Evolutionary conservation across 2,329 filamentous ascomycete species (phyloP), one percentile per base, ranked within the genome.

Genomic region (Monilinia fructigena): DNA sequence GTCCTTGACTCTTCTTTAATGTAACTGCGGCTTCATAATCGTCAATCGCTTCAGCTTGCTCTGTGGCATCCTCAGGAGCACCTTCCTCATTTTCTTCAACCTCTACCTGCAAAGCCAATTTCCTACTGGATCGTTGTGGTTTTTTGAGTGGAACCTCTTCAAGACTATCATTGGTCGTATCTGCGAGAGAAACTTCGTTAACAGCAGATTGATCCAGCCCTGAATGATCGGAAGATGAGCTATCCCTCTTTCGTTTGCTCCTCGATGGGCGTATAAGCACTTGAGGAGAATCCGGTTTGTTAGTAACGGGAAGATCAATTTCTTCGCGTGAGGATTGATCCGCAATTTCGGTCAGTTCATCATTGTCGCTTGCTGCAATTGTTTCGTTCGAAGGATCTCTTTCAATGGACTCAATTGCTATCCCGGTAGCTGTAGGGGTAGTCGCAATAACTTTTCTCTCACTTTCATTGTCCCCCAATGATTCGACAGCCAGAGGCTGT

Each of bases 1-100:
- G 76, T 3, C 77, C 77, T 66, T 77, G 77, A 66, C 81, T 81
- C 1, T 78, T 73, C 40, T 75, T 74, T 40, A 77, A 71, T 65
- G 76, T 69, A 64, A 72, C 65, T 70, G 76, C 72, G 63, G 77
- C 72, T 70, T 78, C 73, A 63, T 78, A 74, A 72, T 80, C 67
- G 67, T 70, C 56, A 73, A 76, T 74, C 52, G 70, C 70, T 67
- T 76, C 74, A 56, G 74, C 71, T 20, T 74, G 68, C 6, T 71
- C 70, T 28, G 69, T 47, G 16, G 20, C 54, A 23, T 61, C 50
- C 47, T 38, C 45, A 26, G 6, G 14, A 1, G n/a, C 38, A 26
- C 50, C 53, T 48, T 59, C 52, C 18, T 40, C 23, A 14, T 38
- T 42, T 16, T 6, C 23, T 50, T 12, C 23, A n/a, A n/a, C 28